phyloP scores from a whole-genome alignment of 2,329 filamentous ascomycete species.

The Botrytis aclada region DNA sequence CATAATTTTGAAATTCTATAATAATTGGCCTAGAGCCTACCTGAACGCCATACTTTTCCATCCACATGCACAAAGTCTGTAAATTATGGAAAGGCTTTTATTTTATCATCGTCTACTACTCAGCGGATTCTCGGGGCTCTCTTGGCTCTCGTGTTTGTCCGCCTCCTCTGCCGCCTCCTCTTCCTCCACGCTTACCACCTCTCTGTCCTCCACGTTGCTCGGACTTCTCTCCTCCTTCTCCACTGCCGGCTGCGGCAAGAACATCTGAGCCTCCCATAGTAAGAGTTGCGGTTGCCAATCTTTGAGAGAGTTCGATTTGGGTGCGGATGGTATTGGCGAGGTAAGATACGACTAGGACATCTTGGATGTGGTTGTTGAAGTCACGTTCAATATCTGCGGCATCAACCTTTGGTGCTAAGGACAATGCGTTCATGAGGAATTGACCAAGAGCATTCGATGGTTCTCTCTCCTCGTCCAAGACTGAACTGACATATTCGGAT shows the following conservation, averaged over 20 bases:
- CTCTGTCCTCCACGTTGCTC: constrained; percentile 47
- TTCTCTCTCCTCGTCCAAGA: constrained; percentile 88
- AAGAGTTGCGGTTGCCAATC: constrained; percentile 77
- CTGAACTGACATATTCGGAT: constrained; percentile 85
- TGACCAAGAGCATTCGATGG: constrained; percentile 91
- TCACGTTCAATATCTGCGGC: constrained; percentile 86
- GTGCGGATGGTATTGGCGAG: constrained; percentile 98
- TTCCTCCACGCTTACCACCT: constrained; percentile 47
- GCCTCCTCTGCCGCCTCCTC: constrained; percentile 51
- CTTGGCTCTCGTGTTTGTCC: constrained; percentile 48
- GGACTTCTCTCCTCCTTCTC: constrained; percentile 46
- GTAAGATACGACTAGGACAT: constrained; percentile 97
- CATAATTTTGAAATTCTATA: constrained; percentile 29
- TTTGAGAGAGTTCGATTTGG: constrained; percentile 96
- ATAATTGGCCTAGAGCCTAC: constrained; percentile 45
- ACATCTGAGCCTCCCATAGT: constrained; percentile 51
- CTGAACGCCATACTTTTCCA: constrained; percentile 40
- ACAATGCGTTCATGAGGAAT: constrained; percentile 90
- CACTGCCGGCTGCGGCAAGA: constrained; percentile 38
- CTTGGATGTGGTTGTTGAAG: constrained; percentile 99
- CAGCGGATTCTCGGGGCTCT: constrained; percentile 35
- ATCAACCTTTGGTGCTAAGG: constrained; percentile 92
- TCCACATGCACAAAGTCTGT: constrained; percentile 34
- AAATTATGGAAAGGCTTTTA: constrained; percentile 29
- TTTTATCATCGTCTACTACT: constrained; percentile 21